Evolutionary conservation across 805 yeast genomes (phyloP).

Genomic region (Saccharomyces paradoxus): DNA sequence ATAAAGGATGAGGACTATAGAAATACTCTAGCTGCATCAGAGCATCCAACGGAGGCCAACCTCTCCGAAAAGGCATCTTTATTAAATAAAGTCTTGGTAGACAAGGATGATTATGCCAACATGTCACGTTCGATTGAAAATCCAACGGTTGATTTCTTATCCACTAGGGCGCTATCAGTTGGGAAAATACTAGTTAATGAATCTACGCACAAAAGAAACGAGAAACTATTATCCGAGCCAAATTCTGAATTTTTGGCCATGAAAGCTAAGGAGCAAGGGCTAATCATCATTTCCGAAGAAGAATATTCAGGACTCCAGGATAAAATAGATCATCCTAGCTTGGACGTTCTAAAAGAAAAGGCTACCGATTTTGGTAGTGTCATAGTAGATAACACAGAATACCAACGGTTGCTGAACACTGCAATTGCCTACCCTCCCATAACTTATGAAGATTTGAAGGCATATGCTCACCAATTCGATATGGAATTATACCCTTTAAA

Average conservation of each 20-base stretch:
- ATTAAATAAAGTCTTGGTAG: background rate
- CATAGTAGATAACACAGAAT: background rate
- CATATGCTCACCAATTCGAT: slow-evolving; percentile 31
- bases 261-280: slow-evolving; percentile 1
- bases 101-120: background rate
- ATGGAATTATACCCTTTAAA: slow-evolving; percentile 29
- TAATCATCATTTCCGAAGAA: background rate
- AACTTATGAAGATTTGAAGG: slow-evolving; percentile 27
- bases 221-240: no score
- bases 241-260: background rate
- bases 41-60: background rate
- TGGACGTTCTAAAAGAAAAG: background rate
- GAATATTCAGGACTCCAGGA: slow-evolving; percentile 2
- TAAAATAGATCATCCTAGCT: slow-evolving; percentile 1
- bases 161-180: no score
- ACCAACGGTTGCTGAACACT: background rate
- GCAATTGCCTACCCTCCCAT: slow-evolving; percentile 1
- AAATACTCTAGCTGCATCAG: background rate
- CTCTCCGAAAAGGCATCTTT: background rate
- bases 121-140: background rate
- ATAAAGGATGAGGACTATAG: no score
- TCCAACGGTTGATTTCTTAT: background rate
- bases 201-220: no score
- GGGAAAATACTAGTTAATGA: no score
- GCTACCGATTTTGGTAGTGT: background rate